phyloP scores from a whole-genome alignment of 1,284 basidiomycete species.

The Cutaneotrichosporon sp. region DNA sequence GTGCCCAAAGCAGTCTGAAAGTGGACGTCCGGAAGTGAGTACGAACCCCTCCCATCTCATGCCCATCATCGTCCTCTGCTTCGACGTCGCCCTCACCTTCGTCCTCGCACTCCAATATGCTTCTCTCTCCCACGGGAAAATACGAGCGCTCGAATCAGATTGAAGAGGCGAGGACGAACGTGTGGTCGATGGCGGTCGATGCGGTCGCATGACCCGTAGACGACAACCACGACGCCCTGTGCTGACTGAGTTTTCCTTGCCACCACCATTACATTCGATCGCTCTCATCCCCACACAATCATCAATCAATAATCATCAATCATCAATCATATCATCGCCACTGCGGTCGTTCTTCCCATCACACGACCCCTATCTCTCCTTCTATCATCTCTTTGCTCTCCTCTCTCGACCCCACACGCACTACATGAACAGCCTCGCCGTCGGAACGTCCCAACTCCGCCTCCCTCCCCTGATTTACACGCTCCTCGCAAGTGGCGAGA shows the following conservation, averaged over 20 bases:
- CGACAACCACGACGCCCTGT: too few relatives aligned
- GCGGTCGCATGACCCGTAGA: too few relatives aligned
- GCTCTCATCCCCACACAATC: not conserved
- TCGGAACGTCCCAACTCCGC: conserved; percentile 38
- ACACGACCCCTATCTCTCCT: too few relatives aligned
- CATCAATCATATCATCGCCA: too few relatives aligned
- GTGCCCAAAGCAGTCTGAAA: conserved; percentile 33
- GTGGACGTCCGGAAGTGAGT: conserved; percentile 35
- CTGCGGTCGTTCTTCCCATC: too few relatives aligned
- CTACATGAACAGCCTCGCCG: conserved; percentile 28
- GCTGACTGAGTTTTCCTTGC: not conserved
- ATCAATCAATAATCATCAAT: too few relatives aligned
- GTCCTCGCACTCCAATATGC: too few relatives aligned
- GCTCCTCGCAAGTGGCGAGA: conserved; percentile 42
- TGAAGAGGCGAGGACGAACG: too few relatives aligned
- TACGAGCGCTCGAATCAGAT: too few relatives aligned
- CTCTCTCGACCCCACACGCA: not conserved
- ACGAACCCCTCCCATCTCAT: not conserved
- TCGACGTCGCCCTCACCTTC: not conserved
- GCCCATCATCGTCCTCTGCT: not conserved
- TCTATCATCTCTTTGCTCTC: too few relatives aligned
- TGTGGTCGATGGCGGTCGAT: too few relatives aligned
- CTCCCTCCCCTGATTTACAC: conserved; percentile 43
- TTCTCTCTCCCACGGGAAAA: too few relatives aligned
- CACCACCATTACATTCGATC: not conserved